Evolutionary conservation across 768 basidiomycete species (phyloP), one percentile per base, ranked within the genome.

Genomic region (Boletus sensibilis): DNA sequence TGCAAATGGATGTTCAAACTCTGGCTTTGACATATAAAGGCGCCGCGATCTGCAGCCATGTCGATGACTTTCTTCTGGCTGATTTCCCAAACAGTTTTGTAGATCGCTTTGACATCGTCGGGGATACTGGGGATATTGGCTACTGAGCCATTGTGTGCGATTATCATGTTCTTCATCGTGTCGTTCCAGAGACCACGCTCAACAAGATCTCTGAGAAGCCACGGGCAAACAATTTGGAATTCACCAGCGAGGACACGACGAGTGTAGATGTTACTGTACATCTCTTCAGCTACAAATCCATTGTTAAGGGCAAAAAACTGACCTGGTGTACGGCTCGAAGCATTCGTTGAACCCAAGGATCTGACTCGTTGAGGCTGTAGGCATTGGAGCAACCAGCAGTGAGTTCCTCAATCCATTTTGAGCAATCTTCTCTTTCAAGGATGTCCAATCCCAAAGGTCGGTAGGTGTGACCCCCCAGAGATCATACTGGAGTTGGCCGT

Each of bases 41-140:
- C 94, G 38, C 95, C 96, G 58, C 97, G 94, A 72, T 99, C 97
- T n/a, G 97, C 97, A 50, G 97, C 90, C 64, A 99, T 82, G 76
- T 99, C 97, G 56, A 99, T 87, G 61, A 99, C 86, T 71, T 92
- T 94, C 90, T 98, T 98, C 79, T 98, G 96, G 43, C 85, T 88
- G 73, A 99, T 95, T 78, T 99, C 96, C 96, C 96, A 99, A 47
- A 98, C 96, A n/a, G 96, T 99, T 80, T 98, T 98, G 85, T 99
- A 99, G 77, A 99, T 94, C 0, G 92, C 90, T 76, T 97, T 98
- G 75, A 95, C 81, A 62, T 97, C 85, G 55, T 86, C 87, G 2
- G 96, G 95, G 62, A 98, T 93, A 45, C 68, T 82, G 27, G 92
- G 87, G 62, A 98, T 93, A 70, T 85, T 91, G 71, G 96, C 93